A percentile compares a stretch with the other conserved stretches of the same genome.
Conservation (phyloP, 1,139 yeast species). For the Kazachstania sp. region DNA sequence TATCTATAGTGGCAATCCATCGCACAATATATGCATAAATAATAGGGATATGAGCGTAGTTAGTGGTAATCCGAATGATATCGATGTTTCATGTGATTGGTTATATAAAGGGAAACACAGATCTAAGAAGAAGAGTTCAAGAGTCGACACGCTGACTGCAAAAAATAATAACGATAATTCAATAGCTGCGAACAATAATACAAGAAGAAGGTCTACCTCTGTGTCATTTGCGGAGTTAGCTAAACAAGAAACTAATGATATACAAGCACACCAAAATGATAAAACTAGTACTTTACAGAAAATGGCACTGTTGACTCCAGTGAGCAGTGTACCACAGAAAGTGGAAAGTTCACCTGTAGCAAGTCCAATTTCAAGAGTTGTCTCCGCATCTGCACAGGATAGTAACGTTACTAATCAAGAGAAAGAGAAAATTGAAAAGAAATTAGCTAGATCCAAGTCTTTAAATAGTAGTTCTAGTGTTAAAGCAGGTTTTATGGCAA, state of each 20-base stretch:
- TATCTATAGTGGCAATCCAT: too few species aligned
- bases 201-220: conserved; percentile 11
- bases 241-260: conserved; percentile 1
- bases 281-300: not conserved
- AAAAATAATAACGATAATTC: not conserved
- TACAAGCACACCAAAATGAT: not conserved
- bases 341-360: not conserved
- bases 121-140: conserved; percentile 5
- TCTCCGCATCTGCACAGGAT: not conserved
- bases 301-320: not conserved
- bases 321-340: not conserved
- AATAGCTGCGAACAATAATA: not conserved
- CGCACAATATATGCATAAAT: not conserved
- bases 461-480: not conserved
- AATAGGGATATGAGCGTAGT: not conserved
- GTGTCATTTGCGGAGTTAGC: conserved; percentile 15
- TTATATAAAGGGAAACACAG: conserved; percentile 23
- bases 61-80: not conserved
- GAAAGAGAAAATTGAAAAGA: not conserved
- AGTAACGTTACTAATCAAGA: not conserved
- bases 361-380: not conserved
- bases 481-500: conserved; percentile 1
- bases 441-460: not conserved
- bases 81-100: conserved; percentile 29
- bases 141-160: not conserved